phyloP scores from a whole-genome alignment of 495 filamentous ascomycete species.

The Aspergillus diversus region DNA sequence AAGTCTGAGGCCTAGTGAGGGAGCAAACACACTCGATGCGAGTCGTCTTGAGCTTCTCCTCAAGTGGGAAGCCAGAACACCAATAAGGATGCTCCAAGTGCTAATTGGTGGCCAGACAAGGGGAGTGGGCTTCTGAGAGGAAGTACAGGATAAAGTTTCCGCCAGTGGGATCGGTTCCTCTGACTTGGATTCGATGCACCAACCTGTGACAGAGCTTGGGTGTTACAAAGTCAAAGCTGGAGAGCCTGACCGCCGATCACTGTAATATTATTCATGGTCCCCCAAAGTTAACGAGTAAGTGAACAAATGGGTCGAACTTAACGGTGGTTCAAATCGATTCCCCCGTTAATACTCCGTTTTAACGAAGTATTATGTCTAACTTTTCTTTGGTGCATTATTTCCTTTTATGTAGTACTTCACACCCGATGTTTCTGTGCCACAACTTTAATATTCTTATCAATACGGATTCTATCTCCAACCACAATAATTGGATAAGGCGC shows the following conservation, averaged over 20 bases:
- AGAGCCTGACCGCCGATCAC: conserved; percentile 24
- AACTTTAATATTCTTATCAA: neutral
- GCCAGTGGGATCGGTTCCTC: conserved; percentile 27
- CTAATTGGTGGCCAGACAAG: neutral
- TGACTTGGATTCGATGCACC: neutral
- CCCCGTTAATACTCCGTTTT: neutral
- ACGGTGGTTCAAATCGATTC: neutral
- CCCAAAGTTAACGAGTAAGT: conserved; percentile 5
- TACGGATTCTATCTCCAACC: conserved; percentile 3
- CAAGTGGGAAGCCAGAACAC: neutral
- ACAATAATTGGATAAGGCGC: neutral
- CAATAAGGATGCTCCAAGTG: neutral
- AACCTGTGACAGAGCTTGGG: conserved; percentile 15
- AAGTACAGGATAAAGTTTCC: conserved; percentile 6
- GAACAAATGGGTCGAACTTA: neutral
- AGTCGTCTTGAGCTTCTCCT: neutral
- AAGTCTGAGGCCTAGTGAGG: conserved; percentile 3
- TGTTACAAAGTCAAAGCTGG: conserved; percentile 11
- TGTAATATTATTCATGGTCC: conserved; percentile 7
- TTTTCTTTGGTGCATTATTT: neutral
- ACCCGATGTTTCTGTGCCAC: neutral
- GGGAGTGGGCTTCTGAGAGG: conserved; percentile 7
- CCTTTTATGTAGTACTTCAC: neutral
- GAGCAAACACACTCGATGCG: conserved; percentile 1
- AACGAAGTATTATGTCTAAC: neutral